Evolutionary conservation across 768 basidiomycete genomes (phyloP).

Genomic region (Naganishia randhawae): DNA sequence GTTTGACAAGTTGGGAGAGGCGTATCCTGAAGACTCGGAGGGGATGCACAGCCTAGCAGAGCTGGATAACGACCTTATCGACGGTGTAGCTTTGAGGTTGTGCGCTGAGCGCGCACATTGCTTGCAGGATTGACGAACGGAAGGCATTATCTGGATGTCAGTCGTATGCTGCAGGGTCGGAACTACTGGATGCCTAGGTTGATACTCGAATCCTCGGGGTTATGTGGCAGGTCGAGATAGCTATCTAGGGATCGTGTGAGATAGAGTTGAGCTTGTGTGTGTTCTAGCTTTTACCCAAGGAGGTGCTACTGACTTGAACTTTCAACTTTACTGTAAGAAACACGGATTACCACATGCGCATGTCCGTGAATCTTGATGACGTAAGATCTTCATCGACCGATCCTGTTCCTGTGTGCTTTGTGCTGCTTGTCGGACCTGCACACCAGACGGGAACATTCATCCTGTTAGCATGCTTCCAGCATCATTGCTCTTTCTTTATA

Average conservation of each 20-base stretch:
- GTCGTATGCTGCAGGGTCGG: too few relatives aligned
- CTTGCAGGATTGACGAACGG: conserved; percentile 19
- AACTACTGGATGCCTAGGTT: too few relatives aligned
- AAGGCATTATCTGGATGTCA: conserved; percentile 3
- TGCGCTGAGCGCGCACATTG: neutral
- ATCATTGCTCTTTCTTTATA: too few relatives aligned
- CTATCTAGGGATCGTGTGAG: too few relatives aligned
- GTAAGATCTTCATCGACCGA: neutral
- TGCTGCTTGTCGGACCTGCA: neutral
- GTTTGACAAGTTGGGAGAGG: conserved; percentile 29
- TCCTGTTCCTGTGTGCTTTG: neutral
- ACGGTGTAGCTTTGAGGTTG: neutral
- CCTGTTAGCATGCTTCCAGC: too few relatives aligned
- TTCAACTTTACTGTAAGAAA: neutral
- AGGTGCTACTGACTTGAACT: neutral
- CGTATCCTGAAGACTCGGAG: conserved; percentile 20
- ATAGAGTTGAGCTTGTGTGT: too few relatives aligned
- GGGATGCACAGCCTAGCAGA: neutral
- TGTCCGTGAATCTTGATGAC: neutral
- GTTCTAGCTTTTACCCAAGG: too few relatives aligned
- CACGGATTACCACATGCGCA: neutral
- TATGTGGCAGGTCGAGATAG: too few relatives aligned
- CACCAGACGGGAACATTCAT: neutral
- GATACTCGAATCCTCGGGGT: too few relatives aligned
- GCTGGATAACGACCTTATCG: conserved; percentile 15